Conservation (phyloP, 805 yeast species). For the Ogataea kodamae region DNA sequence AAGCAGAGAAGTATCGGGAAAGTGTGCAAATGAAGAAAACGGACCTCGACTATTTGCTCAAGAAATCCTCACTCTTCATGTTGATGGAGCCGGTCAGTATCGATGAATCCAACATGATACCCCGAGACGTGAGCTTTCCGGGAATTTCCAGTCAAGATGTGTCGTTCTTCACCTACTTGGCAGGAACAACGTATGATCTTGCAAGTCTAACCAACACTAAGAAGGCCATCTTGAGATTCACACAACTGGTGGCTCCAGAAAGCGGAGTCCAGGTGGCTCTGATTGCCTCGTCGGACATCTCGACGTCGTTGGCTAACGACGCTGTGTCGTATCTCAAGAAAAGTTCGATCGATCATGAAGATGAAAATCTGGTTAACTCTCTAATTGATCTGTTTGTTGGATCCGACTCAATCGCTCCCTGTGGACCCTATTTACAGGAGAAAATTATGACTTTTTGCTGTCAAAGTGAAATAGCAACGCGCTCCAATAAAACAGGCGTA, state of each 20-base stretch:
- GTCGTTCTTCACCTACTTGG: conserved; percentile 61
- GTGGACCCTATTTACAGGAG: conserved; percentile 49
- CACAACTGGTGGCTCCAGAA: conserved; percentile 41
- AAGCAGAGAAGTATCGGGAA: conserved; percentile 38
- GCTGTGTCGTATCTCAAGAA: conserved; percentile 53
- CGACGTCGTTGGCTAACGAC: conserved; percentile 50
- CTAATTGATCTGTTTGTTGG: conserved; percentile 54
- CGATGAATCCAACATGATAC: conserved; percentile 36
- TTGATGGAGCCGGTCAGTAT: conserved; percentile 47
- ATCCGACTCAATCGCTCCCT: conserved; percentile 46
- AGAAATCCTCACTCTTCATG: conserved; percentile 53
- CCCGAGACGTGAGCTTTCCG: conserved; percentile 49
- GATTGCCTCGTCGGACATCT: conserved; percentile 61
- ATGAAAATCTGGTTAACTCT: conserved; percentile 38
- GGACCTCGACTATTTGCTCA: conserved; percentile 46
- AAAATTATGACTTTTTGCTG: conserved; percentile 48
- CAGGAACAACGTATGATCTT: conserved; percentile 58
- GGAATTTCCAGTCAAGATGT: conserved; percentile 60
- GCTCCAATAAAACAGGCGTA: conserved; percentile 38
- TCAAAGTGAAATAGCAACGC: conserved; percentile 52
- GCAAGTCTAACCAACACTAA: conserved; percentile 44
- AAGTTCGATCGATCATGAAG: conserved; percentile 50
- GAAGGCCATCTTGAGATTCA: conserved; percentile 39
- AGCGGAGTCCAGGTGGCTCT: conserved; percentile 39
- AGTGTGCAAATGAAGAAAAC: conserved; percentile 32